Evolutionary conservation across 768 basidiomycete species (phyloP).

Genomic region (Sutorius australiensis): DNA sequence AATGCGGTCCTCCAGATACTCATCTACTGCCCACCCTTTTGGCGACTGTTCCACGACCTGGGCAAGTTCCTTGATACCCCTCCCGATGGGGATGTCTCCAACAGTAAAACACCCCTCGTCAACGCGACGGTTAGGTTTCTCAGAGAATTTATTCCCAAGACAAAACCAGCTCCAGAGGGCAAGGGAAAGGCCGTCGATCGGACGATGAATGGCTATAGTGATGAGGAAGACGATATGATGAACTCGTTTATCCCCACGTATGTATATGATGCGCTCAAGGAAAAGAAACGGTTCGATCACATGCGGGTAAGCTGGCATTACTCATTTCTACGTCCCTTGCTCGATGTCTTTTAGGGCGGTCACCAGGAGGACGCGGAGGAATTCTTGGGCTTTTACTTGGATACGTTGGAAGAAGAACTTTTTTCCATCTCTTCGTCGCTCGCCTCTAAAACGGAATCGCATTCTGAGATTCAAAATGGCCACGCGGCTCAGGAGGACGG

Average conservation of each 20-base stretch:
- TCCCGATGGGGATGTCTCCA: constrained; percentile 22
- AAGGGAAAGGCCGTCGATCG: constrained; percentile 43
- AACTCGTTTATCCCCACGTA: constrained; percentile 82
- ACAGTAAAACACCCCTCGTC: constrained; percentile 51
- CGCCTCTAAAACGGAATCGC: constrained; percentile 34
- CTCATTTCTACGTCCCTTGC: background rate
- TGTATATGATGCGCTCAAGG: constrained; percentile 90
- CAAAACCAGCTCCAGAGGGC: constrained; percentile 19
- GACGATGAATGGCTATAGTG: constrained; percentile 15
- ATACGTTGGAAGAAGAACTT: constrained; percentile 91
- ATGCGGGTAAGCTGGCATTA: constrained; percentile 66
- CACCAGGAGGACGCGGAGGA: constrained; percentile 99
- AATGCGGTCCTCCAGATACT: constrained; percentile 91
- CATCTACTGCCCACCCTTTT: constrained; percentile 86
- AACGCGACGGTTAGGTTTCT: constrained; percentile 72
- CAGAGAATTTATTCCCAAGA: constrained; percentile 58
- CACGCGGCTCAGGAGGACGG: constrained; percentile 46
- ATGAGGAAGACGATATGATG: constrained; percentile 47
- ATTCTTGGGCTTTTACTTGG: constrained; percentile 95
- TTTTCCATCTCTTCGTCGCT: constrained; percentile 59
- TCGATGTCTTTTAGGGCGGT: constrained; percentile 52
- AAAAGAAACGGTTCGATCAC: constrained; percentile 87
- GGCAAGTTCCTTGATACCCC: constrained; percentile 45
- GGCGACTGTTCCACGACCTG: constrained; percentile 69
- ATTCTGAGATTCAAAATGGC: constrained; percentile 7